A percentile compares a stretch with the other conserved stretches of the same genome.
Evolutionary conservation across 2,329 filamentous ascomycete genomes (phyloP).

Genomic region (Mycosphaerella sp.): DNA sequence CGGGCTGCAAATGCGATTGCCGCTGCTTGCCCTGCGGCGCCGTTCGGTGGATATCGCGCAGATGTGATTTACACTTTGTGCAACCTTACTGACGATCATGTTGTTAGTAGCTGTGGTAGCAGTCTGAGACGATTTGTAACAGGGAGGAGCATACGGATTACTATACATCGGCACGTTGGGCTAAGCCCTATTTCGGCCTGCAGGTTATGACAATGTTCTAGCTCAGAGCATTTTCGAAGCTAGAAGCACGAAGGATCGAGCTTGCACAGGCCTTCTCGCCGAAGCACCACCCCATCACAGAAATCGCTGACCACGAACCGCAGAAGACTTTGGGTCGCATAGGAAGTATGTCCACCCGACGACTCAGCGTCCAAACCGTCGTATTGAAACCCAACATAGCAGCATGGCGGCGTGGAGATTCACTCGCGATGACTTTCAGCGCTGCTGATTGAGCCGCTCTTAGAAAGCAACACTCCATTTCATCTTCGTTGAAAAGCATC

Average conservation of each 20-base stretch:
- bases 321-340: background rate
- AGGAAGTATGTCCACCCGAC: background rate
- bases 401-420: background rate
- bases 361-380: background rate
- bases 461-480: background rate
- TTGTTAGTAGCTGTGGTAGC: background rate
- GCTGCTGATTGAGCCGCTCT: background rate
- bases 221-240: conserved; percentile 8
- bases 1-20: background rate
- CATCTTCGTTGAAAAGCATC: background rate
- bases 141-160: conserved; percentile 6
- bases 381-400: background rate
- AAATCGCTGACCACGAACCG: background rate
- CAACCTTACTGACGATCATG: background rate
- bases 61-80: background rate
- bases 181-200: conserved; percentile 10
- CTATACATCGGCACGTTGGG: conserved; percentile 6
- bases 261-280: conserved; percentile 1
- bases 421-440: background rate
- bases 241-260: conserved; percentile 1
- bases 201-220: background rate
- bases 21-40: background rate
- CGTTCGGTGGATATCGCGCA: background rate
- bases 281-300: background rate
- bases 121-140: background rate